A percentile compares a stretch with the other conserved stretches of the same genome.
These are phyloP conservation scores for Papiliotrema flavescens DNA, from an alignment of 1,284 basidiomycete species.

Conservation along the genomic window DNA sequence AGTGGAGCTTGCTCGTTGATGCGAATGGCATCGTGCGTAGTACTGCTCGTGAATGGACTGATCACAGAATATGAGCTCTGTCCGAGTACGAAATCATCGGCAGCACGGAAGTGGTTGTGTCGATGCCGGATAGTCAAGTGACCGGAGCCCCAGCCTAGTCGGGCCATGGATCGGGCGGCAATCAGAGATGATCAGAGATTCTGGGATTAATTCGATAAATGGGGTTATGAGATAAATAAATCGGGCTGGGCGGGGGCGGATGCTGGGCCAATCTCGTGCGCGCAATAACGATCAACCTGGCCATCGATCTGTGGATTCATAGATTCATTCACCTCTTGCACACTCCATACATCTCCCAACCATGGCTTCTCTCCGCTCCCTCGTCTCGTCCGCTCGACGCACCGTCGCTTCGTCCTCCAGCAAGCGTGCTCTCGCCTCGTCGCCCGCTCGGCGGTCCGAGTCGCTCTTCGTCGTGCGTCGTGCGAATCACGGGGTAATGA, in stretches of 20 bases:
- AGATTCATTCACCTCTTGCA: conserved; percentile 1
- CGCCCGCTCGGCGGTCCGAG: conserved; percentile 55
- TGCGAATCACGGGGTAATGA: not conserved
- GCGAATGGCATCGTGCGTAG: conserved; percentile 19
- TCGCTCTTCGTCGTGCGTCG: conserved; percentile 59
- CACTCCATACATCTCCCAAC: conserved; percentile 31
- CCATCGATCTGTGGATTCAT: not conserved
- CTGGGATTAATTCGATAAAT: conserved; percentile 3
- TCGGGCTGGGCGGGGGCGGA: conserved; percentile 1
- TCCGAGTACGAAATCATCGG: not conserved
- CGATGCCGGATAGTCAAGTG: not conserved
- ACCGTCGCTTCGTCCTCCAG: conserved; percentile 53
- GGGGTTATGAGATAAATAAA: not conserved
- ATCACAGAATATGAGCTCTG: not conserved
- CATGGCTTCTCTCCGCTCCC: conserved; percentile 22
- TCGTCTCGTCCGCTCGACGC: conserved; percentile 30
- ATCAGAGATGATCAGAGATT: not conserved
- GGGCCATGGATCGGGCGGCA: not conserved
- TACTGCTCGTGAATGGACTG: not conserved
- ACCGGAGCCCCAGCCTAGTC: not conserved
- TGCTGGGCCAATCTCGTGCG: conserved; percentile 5
- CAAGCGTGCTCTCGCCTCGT: conserved; percentile 52
- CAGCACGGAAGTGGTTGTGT: not conserved
- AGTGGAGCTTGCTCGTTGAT: conserved; percentile 18
- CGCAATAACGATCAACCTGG: not conserved